These are phyloP conservation scores for Coemansia sp. DNA, from an alignment of 192 early-diverging fungal species.

Conservation along the genomic window DNA sequence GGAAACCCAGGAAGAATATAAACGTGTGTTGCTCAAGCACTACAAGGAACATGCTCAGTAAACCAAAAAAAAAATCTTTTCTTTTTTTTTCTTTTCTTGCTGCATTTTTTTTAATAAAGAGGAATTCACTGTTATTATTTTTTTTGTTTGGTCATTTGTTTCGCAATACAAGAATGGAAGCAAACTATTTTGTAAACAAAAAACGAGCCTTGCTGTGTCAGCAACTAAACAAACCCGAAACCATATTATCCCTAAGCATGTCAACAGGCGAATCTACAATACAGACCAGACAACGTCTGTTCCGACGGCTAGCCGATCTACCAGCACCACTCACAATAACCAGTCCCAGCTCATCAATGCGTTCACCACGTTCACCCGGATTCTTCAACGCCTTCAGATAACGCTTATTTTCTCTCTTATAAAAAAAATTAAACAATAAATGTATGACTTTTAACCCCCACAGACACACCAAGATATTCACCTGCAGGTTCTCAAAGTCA, in stretches of 20 bases:
- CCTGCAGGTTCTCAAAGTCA: constrained; percentile 3
- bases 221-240: not conserved
- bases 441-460: constrained; percentile 3
- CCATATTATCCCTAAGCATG: constrained; percentile 1
- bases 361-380: not conserved
- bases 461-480: constrained; percentile 6
- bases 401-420: not conserved
- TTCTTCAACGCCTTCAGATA: not conserved
- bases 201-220: not conserved
- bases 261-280: constrained; percentile 5
- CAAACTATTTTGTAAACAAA: constrained; percentile 8
- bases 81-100: not conserved
- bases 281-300: constrained; percentile 3
- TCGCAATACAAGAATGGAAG: not conserved
- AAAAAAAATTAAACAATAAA: not conserved
- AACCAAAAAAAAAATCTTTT: constrained; percentile 4
- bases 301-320: constrained; percentile 6
- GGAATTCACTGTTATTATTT: not conserved
- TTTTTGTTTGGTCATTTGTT: not conserved
- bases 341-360: not conserved
- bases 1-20: constrained; percentile 57
- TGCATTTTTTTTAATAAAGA: constrained; percentile 1
- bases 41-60: constrained; percentile 44
- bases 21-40: constrained; percentile 50
- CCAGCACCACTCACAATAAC: not conserved